These are phyloP conservation scores for Colletotrichum truncatum DNA, from an alignment of 2,329 filamentous ascomycete species.

Conservation along the genomic window DNA sequence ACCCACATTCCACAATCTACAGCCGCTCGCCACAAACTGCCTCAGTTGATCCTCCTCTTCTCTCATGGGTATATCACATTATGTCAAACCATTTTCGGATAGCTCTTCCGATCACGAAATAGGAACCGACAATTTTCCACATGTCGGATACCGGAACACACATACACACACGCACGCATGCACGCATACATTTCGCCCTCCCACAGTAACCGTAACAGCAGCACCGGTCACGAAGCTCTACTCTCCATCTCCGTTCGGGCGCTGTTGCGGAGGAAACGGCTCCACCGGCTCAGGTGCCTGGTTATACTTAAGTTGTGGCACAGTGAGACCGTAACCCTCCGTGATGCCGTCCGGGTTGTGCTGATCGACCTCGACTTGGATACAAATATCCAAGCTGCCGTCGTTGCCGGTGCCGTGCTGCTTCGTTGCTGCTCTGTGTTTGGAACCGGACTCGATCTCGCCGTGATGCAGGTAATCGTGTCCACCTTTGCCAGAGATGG, in stretches of 20 bases:
- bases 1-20: neutral
- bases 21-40: neutral
- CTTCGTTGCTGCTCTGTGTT: slow-evolving; percentile 75
- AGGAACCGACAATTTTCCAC: too few species aligned
- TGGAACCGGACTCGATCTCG: slow-evolving; percentile 81
- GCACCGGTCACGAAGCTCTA: neutral
- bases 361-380: slow-evolving; percentile 90
- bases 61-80: slow-evolving; percentile 28
- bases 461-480: slow-evolving; percentile 79
- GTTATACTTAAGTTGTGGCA: slow-evolving; percentile 72
- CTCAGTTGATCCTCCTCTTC: slow-evolving; percentile 1
- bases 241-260: slow-evolving; percentile 7
- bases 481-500: slow-evolving; percentile 64
- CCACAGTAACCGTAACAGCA: too few species aligned
- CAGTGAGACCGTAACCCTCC: slow-evolving; percentile 82
- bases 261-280: slow-evolving; percentile 28
- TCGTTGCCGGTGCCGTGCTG: slow-evolving; percentile 65
- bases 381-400: slow-evolving; percentile 78
- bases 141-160: too few species aligned
- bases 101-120: neutral
- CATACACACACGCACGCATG: too few species aligned
- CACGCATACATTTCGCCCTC: too few species aligned
- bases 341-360: slow-evolving; percentile 83
- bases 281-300: slow-evolving; percentile 34
- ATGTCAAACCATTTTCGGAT: slow-evolving; percentile 11